A percentile compares a stretch with the other conserved stretches of the same genome.
These are phyloP conservation scores for Oryza meyeriana DNA, from an alignment of 176 grass and related monocot genomes.

Conservation along the genomic window DNA sequence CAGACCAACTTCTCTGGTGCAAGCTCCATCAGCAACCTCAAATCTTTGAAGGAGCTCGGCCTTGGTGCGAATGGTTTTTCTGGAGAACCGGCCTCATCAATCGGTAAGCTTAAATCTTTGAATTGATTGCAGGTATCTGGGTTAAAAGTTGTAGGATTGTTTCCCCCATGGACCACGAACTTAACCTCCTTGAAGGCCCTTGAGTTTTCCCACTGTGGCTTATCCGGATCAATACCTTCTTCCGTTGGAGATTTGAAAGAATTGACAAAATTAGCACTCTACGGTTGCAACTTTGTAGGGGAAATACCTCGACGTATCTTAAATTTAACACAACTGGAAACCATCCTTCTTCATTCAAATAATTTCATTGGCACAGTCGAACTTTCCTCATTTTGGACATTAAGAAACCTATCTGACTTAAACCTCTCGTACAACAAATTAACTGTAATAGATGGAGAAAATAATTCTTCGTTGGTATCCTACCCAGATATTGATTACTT, in stretches of 20 bases:
- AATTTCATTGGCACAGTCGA: slow-evolving; percentile 33
- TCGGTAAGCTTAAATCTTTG: not conserved
- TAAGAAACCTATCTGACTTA: slow-evolving; percentile 34
- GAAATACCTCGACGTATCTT: slow-evolving; percentile 35
- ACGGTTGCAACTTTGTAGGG: not conserved
- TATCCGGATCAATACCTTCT: slow-evolving; percentile 30
- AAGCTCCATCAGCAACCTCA: slow-evolving; percentile 19
- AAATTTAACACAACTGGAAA: slow-evolving; percentile 26
- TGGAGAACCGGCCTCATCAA: not conserved
- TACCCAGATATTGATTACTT: slow-evolving; percentile 28
- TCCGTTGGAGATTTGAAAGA: not conserved
- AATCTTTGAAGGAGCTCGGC: slow-evolving; percentile 18
- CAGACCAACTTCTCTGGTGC: slow-evolving; percentile 35
- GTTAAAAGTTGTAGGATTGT: not conserved
- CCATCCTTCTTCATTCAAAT: slow-evolving; percentile 38
- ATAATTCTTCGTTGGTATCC: not conserved
- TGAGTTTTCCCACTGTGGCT: slow-evolving; percentile 8
- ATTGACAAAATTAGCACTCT: not conserved
- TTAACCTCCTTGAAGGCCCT: not conserved
- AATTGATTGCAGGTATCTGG: not conserved
- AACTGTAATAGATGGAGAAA: slow-evolving; percentile 17
- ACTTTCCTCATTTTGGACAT: not conserved
- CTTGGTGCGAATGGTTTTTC: not conserved
- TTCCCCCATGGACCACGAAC: not conserved
- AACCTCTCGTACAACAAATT: slow-evolving; percentile 47